Evolutionary conservation across 2,329 filamentous ascomycete genomes (phyloP), one percentile per base, ranked within the genome.

Genomic region (Zarea fungicola): DNA sequence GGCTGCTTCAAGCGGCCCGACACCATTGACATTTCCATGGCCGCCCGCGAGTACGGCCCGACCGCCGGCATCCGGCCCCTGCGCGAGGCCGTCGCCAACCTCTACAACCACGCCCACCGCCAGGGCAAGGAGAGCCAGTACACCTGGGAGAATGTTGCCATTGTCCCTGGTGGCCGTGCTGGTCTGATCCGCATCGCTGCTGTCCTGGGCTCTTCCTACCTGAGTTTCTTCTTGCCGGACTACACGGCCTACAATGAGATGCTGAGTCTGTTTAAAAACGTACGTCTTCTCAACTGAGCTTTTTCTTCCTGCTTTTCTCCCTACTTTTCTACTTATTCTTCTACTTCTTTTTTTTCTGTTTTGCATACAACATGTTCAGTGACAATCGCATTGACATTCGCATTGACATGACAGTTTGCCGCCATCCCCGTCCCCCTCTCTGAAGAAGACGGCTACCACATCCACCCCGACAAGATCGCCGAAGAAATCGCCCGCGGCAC

Each of bases 241-340:
- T 96, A 96, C 72, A 96, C 91, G 3, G 92, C 92, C 2, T 97
- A 97, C 75, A 96, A 95, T 63, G 91, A 96, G 74, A 96, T 97
- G 91, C 71, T 96, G 71, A 89, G 85, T 50, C 74, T 96, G 51
- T 96, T 97, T 78, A 90, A 88, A 71, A 96, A 96, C 68, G 81
- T 83, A 60, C 58, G 78, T 65, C 16, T n/a, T 35, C 25, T 14
- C 16, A 14, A 16, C 28, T 8, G 37, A n/a, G n/a, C n/a, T n/a
- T n/a, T n/a, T n/a, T n/a, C n/a, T n/a, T n/a, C n/a, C n/a, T n/a
- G n/a, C n/a, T n/a, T n/a, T n/a, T n/a, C n/a, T n/a, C n/a, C n/a
- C n/a, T n/a, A n/a, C n/a, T n/a, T n/a, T n/a, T n/a, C n/a, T n/a
- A n/a, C n/a, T n/a, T n/a, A n/a, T n/a, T n/a, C n/a, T n/a, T n/a